phyloP scores from a whole-genome alignment of 441 rosid genomes.

The Pelargonium citronellum region DNA sequence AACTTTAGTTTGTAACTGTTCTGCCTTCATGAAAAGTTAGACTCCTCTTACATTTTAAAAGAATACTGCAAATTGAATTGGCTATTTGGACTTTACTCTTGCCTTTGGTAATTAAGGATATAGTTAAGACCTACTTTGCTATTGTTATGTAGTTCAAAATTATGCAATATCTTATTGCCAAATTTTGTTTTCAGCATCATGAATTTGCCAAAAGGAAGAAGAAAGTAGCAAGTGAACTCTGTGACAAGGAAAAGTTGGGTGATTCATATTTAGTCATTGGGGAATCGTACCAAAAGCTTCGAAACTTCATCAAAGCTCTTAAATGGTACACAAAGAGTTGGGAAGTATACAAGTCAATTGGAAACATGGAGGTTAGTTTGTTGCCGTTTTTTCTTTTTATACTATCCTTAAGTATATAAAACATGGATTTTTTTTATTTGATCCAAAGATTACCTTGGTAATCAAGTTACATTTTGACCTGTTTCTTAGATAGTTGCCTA shows the following conservation, averaged over 20 bases:
- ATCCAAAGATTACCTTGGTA: constrained; percentile 5
- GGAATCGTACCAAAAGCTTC: constrained; percentile 80
- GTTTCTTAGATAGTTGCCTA: constrained; percentile 14
- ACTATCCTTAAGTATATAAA: not conserved
- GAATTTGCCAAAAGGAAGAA: constrained; percentile 76
- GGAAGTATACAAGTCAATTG: constrained; percentile 61
- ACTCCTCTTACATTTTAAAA: not conserved
- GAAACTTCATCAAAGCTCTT: constrained; percentile 66
- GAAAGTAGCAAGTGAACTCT: constrained; percentile 56
- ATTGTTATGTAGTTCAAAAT: constrained; percentile 6
- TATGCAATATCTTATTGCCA: constrained; percentile 17
- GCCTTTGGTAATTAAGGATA: not conserved
- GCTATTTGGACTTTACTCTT: constrained; percentile 2
- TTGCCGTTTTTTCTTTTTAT: constrained; percentile 4
- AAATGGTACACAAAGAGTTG: constrained; percentile 70
- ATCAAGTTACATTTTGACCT: constrained; percentile 13
- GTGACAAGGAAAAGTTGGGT: constrained; percentile 73
- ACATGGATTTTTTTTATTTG: not conserved
- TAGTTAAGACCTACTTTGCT: constrained; percentile 7
- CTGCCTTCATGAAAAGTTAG: not conserved
- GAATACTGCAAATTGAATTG: not conserved
- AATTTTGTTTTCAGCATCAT: constrained; percentile 52
- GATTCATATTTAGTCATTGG: constrained; percentile 79
- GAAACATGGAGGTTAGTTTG: constrained; percentile 74
- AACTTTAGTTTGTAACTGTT: not conserved